Conservation (phyloP, 1,139 yeast genomes). For the Magnusiomyces ingens region DNA sequence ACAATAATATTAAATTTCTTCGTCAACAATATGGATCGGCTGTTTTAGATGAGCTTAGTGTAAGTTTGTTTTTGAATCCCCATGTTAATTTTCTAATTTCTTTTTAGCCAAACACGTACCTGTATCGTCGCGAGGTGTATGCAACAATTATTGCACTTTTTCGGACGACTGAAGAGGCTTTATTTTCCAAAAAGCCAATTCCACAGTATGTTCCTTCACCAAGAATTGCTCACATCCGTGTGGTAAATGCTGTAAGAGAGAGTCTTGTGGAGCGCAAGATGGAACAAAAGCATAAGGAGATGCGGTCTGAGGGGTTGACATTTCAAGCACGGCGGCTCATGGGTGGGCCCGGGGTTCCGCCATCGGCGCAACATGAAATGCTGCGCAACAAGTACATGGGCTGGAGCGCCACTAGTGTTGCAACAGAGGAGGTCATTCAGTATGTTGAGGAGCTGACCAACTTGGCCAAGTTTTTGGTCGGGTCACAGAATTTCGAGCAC, state of each 20-base stretch:
- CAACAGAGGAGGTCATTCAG: slow-evolving; percentile 44
- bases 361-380: slow-evolving; percentile 15
- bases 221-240: slow-evolving; percentile 41
- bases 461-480: slow-evolving; percentile 40
- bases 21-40: slow-evolving; percentile 43
- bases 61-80: too few species aligned
- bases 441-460: slow-evolving; percentile 42
- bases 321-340: too few species aligned
- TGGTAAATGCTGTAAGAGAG: slow-evolving; percentile 40
- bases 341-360: slow-evolving; percentile 1
- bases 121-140: slow-evolving; percentile 40
- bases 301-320: too few species aligned
- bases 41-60: slow-evolving; percentile 39
- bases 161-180: slow-evolving; percentile 40
- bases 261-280: slow-evolving; percentile 19
- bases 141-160: slow-evolving; percentile 36
- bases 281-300: slow-evolving; percentile 3
- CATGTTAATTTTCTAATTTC: too few species aligned
- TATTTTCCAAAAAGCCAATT: slow-evolving; percentile 39
- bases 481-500: slow-evolving; percentile 43
- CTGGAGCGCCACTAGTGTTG: slow-evolving; percentile 48
- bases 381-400: slow-evolving; percentile 40
- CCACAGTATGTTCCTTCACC: slow-evolving; percentile 48
- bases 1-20: slow-evolving; percentile 41
- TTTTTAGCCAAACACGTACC: too few species aligned